Evolutionary conservation across 1,284 basidiomycete genomes (phyloP).

Genomic region (Trichosporon sp.): DNA sequence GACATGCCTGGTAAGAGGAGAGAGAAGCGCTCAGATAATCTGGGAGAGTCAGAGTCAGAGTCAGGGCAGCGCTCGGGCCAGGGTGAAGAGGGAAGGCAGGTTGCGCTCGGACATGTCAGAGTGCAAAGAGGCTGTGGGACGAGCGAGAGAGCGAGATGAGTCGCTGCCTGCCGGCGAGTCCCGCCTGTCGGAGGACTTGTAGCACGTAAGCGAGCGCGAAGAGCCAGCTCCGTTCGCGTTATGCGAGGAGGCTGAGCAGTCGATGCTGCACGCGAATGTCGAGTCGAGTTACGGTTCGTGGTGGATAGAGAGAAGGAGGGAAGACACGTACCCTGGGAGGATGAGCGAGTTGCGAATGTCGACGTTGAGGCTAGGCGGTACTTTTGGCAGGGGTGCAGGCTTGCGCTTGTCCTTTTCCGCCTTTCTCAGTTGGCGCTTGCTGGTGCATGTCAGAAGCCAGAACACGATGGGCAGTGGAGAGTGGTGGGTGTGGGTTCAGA

Average conservation of each 20-base stretch:
- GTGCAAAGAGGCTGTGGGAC: no score
- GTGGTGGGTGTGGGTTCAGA: not conserved
- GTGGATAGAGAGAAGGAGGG: not conserved
- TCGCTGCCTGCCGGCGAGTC: not conserved
- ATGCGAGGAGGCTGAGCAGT: no score
- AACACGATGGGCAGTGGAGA: not conserved
- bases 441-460: conserved; percentile 3
- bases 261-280: not conserved
- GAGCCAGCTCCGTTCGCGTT: not conserved
- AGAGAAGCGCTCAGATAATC: conserved; percentile 42
- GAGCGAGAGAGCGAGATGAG: not conserved
- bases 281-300: not conserved
- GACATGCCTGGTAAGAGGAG: conserved; percentile 38
- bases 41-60: no score
- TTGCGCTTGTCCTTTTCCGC: not conserved
- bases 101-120: not conserved
- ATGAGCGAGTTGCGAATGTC: conserved; percentile 44
- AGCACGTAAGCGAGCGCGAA: no score
- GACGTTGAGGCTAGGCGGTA: conserved; percentile 35
- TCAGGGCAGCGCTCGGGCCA: not conserved
- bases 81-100: no score
- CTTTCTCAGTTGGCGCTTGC: conserved; percentile 1
- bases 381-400: not conserved
- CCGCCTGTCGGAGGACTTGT: no score
- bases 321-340: conserved; percentile 34